Percentiles rank a stretch among this genome's conserved stretches.
Evolutionary conservation across 352 stramenopile species (phyloP).

Genomic region (Blastocystis sp.): DNA sequence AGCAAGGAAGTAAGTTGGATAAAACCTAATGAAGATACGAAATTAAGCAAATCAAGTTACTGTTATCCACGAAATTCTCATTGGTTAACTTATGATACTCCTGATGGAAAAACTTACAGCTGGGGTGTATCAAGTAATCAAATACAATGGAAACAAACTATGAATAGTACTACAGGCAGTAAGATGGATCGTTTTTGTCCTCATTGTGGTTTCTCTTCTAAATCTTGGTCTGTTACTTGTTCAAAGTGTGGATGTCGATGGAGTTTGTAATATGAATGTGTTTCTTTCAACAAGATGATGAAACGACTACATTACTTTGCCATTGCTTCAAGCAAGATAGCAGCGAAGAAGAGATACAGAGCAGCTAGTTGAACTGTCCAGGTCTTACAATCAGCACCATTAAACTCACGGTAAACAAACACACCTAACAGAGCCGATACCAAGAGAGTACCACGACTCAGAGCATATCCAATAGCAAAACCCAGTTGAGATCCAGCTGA

Average conservation of each 20-base stretch:
- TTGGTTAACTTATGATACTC: background rate
- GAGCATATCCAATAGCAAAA: conserved; percentile 52
- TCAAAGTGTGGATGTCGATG: conserved; percentile 5
- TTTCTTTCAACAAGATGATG: background rate
- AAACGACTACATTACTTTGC: background rate
- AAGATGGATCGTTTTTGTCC: background rate
- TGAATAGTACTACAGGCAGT: background rate
- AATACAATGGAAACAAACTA: conserved; percentile 26
- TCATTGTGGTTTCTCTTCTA: background rate
- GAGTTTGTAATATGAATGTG: background rate
- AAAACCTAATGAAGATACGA: background rate
- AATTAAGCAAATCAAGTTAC: background rate
- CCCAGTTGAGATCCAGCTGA: conserved; percentile 15
- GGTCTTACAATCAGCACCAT: background rate
- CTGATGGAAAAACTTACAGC: background rate
- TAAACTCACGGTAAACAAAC: conserved; percentile 49
- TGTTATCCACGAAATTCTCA: background rate
- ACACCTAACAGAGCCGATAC: conserved; percentile 38
- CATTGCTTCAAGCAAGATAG: conserved; percentile 42
- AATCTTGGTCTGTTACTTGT: background rate
- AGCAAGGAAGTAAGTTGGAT: conserved; percentile 34
- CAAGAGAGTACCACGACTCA: conserved; percentile 54
- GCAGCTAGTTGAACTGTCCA: conserved; percentile 44
- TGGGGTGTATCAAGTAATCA: background rate
- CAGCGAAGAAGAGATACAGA: conserved; percentile 31